A percentile compares a stretch with the other conserved stretches of the same genome.
Evolutionary conservation across 1,284 basidiomycete genomes (phyloP).

Genomic region (Xerocomus nothofagi): DNA sequence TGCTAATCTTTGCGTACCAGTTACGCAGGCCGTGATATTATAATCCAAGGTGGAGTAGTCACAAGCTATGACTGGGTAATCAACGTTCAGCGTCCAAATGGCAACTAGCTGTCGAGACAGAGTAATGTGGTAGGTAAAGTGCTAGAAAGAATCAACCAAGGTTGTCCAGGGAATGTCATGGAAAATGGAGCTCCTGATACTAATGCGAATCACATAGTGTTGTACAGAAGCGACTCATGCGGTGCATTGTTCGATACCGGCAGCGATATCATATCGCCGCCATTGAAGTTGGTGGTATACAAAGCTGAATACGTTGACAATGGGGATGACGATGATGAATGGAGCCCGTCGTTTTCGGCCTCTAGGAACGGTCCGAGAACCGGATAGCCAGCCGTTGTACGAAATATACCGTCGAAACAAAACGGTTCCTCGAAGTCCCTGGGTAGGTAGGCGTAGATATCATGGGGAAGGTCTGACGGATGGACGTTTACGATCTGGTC

Average conservation of each 20-base stretch:
- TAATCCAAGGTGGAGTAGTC: not conserved
- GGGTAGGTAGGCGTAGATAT: constrained; percentile 5
- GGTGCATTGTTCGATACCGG: constrained; percentile 9
- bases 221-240: constrained; percentile 16
- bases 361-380: constrained; percentile 16
- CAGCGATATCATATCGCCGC: constrained; percentile 8
- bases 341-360: constrained; percentile 16
- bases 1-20: too few species aligned
- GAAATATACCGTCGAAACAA: constrained; percentile 8
- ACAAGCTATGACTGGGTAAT: constrained; percentile 2
- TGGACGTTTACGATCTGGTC: constrained; percentile 7
- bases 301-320: constrained; percentile 24
- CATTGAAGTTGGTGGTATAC: constrained; percentile 7
- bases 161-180: not conserved
- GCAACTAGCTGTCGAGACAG: constrained; percentile 3
- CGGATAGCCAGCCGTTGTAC: constrained; percentile 9
- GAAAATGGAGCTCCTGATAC: constrained; percentile 2
- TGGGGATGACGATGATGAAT: constrained; percentile 32
- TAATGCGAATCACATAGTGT: constrained; percentile 15
- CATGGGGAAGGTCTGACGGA: not conserved
- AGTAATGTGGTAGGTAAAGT: constrained; percentile 1
- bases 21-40: too few species aligned
- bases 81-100: constrained; percentile 12
- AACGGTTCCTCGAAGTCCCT: constrained; percentile 4
- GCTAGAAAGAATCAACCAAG: constrained; percentile 6